Evolutionary conservation across 208 protist species (phyloP).

Genomic region (Novymonas esmeraldas): DNA sequence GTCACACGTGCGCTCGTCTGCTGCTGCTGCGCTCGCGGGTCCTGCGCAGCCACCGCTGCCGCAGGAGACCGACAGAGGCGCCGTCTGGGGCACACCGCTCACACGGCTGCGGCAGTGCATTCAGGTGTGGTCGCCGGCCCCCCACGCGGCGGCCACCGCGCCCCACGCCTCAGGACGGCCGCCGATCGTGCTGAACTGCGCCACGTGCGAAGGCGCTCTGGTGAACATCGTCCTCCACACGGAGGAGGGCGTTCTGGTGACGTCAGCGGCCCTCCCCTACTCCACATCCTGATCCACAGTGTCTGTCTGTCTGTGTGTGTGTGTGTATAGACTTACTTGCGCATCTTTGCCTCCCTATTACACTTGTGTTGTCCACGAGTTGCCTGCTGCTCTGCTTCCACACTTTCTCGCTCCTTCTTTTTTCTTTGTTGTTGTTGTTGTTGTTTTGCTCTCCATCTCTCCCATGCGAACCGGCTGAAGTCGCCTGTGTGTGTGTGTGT

Average conservation of each 20-base stretch:
- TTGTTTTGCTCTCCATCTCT: no score
- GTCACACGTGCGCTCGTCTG: not conserved
- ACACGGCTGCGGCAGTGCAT: constrained; percentile 19
- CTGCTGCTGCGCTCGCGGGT: no score
- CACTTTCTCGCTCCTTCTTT: not conserved
- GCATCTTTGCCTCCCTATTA: not conserved
- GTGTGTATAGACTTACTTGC: not conserved
- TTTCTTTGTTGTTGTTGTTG: no score
- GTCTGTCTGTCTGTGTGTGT: not conserved
- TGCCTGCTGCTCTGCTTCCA: not conserved
- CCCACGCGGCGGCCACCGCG: not conserved
- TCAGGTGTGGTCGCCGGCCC: constrained; percentile 11
- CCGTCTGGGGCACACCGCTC: constrained; percentile 21
- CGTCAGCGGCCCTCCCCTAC: constrained; percentile 20
- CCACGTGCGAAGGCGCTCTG: constrained; percentile 67
- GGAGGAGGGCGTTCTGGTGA: constrained; percentile 22
- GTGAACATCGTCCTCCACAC: constrained; percentile 51
- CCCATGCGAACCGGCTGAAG: no score
- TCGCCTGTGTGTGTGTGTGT: no score
- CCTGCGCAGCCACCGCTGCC: not conserved
- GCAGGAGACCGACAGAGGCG: not conserved
- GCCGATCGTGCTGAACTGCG: constrained; percentile 48
- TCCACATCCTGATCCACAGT: not conserved
- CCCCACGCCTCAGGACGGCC: not conserved
- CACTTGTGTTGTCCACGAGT: no score